Conservation (phyloP, 2,329 filamentous ascomycete genomes). For the Xylaria sp. region DNA sequence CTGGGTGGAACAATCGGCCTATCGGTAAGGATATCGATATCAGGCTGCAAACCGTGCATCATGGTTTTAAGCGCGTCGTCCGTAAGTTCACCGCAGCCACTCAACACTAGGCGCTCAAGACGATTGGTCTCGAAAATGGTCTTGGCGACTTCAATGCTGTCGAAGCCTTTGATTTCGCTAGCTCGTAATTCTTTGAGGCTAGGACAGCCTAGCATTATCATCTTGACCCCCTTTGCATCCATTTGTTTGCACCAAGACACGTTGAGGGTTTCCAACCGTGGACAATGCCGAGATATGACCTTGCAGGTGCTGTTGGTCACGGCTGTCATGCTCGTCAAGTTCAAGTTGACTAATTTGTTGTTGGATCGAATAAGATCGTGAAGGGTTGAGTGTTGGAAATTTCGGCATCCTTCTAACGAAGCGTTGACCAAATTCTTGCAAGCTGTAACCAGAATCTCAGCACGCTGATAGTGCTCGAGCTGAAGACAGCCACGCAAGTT, state of each 20-base stretch:
- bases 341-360: constrained; percentile 81
- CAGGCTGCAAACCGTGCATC: constrained; percentile 78
- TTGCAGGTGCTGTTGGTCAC: constrained; percentile 88
- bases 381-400: constrained; percentile 81
- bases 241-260: constrained; percentile 94
- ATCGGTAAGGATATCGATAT: constrained; percentile 83
- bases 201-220: constrained; percentile 77
- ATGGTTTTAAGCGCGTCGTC: constrained; percentile 80
- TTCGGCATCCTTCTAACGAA: constrained; percentile 88
- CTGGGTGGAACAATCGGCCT: constrained; percentile 80
- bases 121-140: constrained; percentile 83
- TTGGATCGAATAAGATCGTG: constrained; percentile 82
- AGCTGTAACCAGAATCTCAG: constrained; percentile 80
- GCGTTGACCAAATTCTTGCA: constrained; percentile 90
- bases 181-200: constrained; percentile 82
- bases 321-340: constrained; percentile 82
- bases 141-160: constrained; percentile 76
- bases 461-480: constrained; percentile 81
- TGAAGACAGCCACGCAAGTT: constrained; percentile 94
- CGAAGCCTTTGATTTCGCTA: constrained; percentile 83
- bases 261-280: constrained; percentile 84
- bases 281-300: constrained; percentile 84
- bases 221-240: constrained; percentile 78
- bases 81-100: constrained; percentile 80
- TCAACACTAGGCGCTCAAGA: constrained; percentile 83